phyloP scores from a whole-genome alignment of 495 filamentous ascomycete species.

The Penicillium atrosanguineum region DNA sequence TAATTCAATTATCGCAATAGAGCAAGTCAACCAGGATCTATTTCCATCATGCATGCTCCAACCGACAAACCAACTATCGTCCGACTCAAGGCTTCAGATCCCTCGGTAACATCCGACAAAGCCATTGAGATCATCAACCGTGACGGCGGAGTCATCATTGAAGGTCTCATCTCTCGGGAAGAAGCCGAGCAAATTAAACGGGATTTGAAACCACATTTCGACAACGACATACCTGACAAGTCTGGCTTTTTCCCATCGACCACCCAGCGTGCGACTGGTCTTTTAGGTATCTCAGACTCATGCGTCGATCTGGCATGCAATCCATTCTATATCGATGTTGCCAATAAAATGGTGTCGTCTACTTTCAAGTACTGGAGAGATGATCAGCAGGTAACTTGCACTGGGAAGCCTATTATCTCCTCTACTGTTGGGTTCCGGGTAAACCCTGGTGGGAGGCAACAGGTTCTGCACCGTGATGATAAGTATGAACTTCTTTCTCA shows the following conservation, averaged over 20 bases:
- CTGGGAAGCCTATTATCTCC: slow-evolving; percentile 26
- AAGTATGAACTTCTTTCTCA: slow-evolving; percentile 6
- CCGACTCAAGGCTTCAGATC: slow-evolving; percentile 9
- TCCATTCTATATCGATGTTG: slow-evolving; percentile 21
- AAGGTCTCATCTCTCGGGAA: slow-evolving; percentile 20
- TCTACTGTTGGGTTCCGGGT: slow-evolving; percentile 31
- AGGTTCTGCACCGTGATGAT: slow-evolving; percentile 38
- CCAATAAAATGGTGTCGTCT: slow-evolving; percentile 25
- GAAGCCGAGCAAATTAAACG: slow-evolving; percentile 21
- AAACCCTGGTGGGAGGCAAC: slow-evolving; percentile 27
- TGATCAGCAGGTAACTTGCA: slow-evolving; percentile 22
- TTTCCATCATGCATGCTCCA: neutral
- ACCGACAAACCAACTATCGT: slow-evolving; percentile 1
- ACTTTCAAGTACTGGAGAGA: slow-evolving; percentile 24
- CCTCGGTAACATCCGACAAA: slow-evolving; percentile 6
- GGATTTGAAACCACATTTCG: slow-evolving; percentile 26
- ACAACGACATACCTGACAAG: slow-evolving; percentile 22
- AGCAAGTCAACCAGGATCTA: neutral
- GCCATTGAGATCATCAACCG: slow-evolving; percentile 6
- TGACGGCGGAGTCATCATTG: slow-evolving; percentile 25
- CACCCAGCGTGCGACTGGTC: slow-evolving; percentile 28
- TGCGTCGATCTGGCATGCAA: slow-evolving; percentile 29
- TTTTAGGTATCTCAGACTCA: slow-evolving; percentile 28
- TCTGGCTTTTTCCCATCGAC: slow-evolving; percentile 30
- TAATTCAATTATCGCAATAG: neutral